A percentile compares a stretch with the other conserved stretches of the same genome.
These are phyloP conservation scores for Coemansia pectinata DNA, from an alignment of 192 early-diverging fungal species.

Conservation along the genomic window DNA sequence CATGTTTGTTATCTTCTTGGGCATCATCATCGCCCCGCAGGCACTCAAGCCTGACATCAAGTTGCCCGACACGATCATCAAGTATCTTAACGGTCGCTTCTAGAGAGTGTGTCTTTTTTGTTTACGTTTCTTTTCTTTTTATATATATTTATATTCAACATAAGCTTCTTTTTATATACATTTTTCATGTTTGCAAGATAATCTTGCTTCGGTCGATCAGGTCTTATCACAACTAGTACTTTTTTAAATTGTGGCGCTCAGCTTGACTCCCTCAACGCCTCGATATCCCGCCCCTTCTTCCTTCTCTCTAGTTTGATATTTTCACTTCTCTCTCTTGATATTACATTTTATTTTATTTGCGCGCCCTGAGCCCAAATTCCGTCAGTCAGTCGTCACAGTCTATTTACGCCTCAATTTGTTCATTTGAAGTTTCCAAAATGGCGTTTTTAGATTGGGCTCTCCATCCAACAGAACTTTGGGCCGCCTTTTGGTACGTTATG, in stretches of 20 bases:
- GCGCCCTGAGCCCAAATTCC: background rate
- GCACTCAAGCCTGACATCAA: slow-evolving; percentile 44
- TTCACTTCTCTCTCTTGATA: background rate
- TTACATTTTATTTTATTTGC: background rate
- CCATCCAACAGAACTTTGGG: slow-evolving; percentile 85
- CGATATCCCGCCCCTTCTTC: background rate
- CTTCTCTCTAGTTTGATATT: background rate
- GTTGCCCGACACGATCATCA: slow-evolving; percentile 32
- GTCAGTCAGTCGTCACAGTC: background rate
- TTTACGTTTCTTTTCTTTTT: background rate
- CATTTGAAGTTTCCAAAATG: slow-evolving; percentile 22
- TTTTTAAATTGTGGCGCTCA: background rate
- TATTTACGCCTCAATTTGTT: background rate
- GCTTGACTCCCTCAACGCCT: background rate
- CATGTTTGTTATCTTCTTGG: slow-evolving; percentile 64
- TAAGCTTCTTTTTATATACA: background rate
- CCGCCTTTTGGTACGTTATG: slow-evolving; percentile 74
- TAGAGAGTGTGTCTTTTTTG: slow-evolving; percentile 6
- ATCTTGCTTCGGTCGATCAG: background rate
- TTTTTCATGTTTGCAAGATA: background rate
- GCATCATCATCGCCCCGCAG: slow-evolving; percentile 65
- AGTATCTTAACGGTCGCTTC: slow-evolving; percentile 54
- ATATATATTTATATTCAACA: background rate
- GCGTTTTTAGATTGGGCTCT: slow-evolving; percentile 67
- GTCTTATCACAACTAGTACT: background rate